Base-by-base conservation (phyloP, 805 yeast species). In the Clavispora asparagi region DNA sequence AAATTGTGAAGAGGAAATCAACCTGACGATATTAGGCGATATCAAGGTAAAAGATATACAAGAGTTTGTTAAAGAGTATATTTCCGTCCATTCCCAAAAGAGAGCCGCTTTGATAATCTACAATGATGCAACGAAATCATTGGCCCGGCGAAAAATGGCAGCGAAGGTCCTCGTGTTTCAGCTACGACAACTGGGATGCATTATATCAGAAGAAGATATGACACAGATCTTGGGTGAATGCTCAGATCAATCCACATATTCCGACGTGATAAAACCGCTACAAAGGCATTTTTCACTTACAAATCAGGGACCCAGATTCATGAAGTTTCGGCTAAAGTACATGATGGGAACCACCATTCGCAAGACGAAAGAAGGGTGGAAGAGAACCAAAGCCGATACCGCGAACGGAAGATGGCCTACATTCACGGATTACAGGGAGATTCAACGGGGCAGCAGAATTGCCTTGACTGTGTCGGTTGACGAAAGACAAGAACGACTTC, bases 51-150 rank as follows among this genome's bases (percentile, higher is more conserved):
- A 52, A 0, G 57, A 60, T 1, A 72, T 77, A 46, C 14, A 58
- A n/a, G 39, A 48, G 1, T 78, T 76, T 56, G 67, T 70, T 50
- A 38, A 53, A 8, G 42, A 47, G 1, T 59, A 50, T 17, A 56
- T 79, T 9, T 65, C 79, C 5, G 63, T 68, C 6, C 44, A 44
- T 3, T 73, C 81, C 1, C 38, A 27, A 1, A 25, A 36, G 0
- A 65, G 79, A 46, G 55, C 79, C 5, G 70, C 70, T 38, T 41
- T 78, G 25, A 40, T 45, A 3, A 35, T 62, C 10, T 39, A 31
- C 6, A 41, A 16, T 16, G 32, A 33, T 25, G 39, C 25, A 10
- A 4, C 32, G 4, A 25, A 32, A 26, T 13, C 25, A 13, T 12
- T 14, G 5, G 13, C n/a, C 11, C 23, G 19, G 39, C 32, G 8